These are phyloP conservation scores for Theileria luwenshuni DNA, from an alignment of 169 alveolate genomes.

Conservation along the genomic window DNA sequence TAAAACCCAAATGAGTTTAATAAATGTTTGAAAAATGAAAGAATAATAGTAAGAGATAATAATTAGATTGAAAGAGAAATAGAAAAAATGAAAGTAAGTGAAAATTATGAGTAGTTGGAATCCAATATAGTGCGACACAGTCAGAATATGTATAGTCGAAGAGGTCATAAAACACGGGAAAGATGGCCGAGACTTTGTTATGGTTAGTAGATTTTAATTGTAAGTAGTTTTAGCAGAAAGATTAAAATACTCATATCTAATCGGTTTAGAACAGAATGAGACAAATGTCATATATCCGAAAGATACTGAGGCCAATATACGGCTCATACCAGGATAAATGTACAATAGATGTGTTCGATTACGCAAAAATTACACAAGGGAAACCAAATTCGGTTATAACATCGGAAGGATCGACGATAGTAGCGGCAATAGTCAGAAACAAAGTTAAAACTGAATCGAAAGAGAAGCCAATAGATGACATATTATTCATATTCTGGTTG, in stretches of 20 bases:
- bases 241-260: not conserved
- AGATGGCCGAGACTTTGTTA: no score
- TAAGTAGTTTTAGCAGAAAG: not conserved
- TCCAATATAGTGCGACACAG: no score
- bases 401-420: slow-evolving; percentile 14
- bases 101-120: no score
- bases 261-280: slow-evolving; percentile 18
- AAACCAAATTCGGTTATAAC: not conserved
- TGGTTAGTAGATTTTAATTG: no score
- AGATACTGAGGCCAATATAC: slow-evolving; percentile 30
- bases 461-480: not conserved
- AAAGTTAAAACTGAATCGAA: not conserved
- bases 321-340: slow-evolving; percentile 12
- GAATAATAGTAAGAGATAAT: no score
- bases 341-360: slow-evolving; percentile 35
- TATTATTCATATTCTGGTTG: slow-evolving; percentile 29
- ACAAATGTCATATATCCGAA: slow-evolving; percentile 30
- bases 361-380: slow-evolving; percentile 6
- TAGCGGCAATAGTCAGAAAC: slow-evolving; percentile 17
- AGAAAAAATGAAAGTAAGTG: no score
- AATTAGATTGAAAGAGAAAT: no score
- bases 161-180: no score
- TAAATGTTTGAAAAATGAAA: no score
- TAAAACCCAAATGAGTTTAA: not conserved
- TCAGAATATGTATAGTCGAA: no score